Evolutionary conservation across 225 moss, liverwort and hornwort species (phyloP).

Genomic region (Marchantia paleacea): DNA sequence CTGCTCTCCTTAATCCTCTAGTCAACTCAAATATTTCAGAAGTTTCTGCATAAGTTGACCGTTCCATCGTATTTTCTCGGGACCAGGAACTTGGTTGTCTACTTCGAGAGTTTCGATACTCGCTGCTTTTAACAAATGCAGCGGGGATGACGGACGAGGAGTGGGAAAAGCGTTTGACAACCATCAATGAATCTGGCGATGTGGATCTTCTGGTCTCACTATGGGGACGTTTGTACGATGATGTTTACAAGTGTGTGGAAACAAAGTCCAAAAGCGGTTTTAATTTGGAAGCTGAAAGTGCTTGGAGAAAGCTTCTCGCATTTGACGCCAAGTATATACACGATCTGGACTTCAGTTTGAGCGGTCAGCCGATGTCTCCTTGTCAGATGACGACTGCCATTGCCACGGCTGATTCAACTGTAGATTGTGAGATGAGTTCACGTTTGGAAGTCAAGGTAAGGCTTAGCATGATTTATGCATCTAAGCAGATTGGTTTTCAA

Average conservation of each 20-base stretch:
- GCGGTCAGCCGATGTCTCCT: constrained; percentile 29
- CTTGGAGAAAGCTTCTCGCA: constrained; percentile 6
- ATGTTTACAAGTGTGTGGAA: constrained; percentile 52
- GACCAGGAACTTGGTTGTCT: constrained; percentile 51
- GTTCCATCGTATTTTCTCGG: neutral
- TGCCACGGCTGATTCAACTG: constrained; percentile 34
- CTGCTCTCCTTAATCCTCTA: neutral
- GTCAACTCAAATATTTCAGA: neutral
- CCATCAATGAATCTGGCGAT: constrained; percentile 48
- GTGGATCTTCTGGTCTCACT: constrained; percentile 52
- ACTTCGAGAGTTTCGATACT: constrained; percentile 45
- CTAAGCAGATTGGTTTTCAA: neutral
- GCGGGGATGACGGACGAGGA: constrained; percentile 61
- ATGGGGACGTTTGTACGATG: constrained; percentile 52
- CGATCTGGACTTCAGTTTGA: constrained; percentile 15
- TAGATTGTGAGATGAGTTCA: constrained; percentile 32
- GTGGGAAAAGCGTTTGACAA: constrained; percentile 39
- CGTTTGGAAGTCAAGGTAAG: constrained; percentile 38
- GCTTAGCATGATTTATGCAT: neutral
- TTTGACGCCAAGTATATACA: constrained; percentile 12
- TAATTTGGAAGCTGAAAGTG: constrained; percentile 9
- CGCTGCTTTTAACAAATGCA: constrained; percentile 48
- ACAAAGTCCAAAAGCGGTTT: constrained; percentile 32
- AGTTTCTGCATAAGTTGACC: neutral
- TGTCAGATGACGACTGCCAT: constrained; percentile 41